Percentiles rank a stretch among this genome's conserved stretches.
Conservation (phyloP, 495 filamentous ascomycete genomes). For the Bacidia gigantensis region DNA sequence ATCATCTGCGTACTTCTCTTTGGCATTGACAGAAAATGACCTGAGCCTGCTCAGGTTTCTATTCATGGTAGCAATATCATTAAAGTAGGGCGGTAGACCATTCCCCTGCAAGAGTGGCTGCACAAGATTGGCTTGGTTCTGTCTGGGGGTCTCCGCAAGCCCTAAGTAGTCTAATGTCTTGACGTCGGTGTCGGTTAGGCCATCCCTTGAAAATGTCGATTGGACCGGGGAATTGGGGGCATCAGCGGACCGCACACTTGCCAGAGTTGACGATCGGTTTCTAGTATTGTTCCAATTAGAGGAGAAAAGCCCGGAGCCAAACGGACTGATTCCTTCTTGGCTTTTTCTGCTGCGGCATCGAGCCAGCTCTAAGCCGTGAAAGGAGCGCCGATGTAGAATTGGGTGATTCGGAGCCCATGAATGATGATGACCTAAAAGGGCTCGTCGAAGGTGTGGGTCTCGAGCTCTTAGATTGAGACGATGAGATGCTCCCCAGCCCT, state of each 20-base stretch:
- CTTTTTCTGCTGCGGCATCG: constrained; percentile 83
- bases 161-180: constrained; percentile 93
- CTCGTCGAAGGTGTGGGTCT: constrained; percentile 83
- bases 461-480: constrained; percentile 64
- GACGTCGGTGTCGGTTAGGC: constrained; percentile 75
- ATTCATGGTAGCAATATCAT: constrained; percentile 57
- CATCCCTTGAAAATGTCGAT: constrained; percentile 80
- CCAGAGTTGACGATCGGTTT: constrained; percentile 70
- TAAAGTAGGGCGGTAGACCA: constrained; percentile 54
- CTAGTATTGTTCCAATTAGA: constrained; percentile 66
- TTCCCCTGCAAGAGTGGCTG: constrained; percentile 45
- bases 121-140: constrained; percentile 54
- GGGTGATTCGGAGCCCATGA: constrained; percentile 48
- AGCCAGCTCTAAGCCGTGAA: constrained; percentile 82
- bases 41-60: constrained; percentile 78
- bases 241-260: constrained; percentile 80
- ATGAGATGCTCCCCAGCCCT: constrained; percentile 45
- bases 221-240: constrained; percentile 76
- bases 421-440: constrained; percentile 71
- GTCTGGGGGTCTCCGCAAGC: constrained; percentile 73
- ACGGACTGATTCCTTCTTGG: constrained; percentile 49
- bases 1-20: constrained; percentile 90
- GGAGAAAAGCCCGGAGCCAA: constrained; percentile 80
- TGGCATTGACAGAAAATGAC: constrained; percentile 96
- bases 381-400: constrained; percentile 33